Evolutionary conservation across 305 asterid genomes (phyloP).

Genomic region (Solanum hybrid): DNA sequence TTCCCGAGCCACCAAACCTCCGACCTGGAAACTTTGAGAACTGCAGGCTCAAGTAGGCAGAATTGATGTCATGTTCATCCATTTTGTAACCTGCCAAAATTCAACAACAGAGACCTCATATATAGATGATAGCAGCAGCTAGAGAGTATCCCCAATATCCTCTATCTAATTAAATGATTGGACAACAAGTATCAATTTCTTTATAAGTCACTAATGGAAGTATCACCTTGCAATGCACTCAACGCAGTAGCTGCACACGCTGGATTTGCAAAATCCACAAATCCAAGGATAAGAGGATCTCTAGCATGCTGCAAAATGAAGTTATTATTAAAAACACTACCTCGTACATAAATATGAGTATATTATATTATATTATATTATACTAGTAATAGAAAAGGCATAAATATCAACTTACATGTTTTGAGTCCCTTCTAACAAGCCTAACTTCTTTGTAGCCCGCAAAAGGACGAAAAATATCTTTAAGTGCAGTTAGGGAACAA

Average conservation of each 20-base stretch:
- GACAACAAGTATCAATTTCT: too few species aligned
- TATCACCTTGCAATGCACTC: slow-evolving; percentile 41
- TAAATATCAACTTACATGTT: slow-evolving; percentile 20
- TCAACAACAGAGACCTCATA: neutral
- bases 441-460: slow-evolving; percentile 54
- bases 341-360: neutral
- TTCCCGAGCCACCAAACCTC: slow-evolving; percentile 24
- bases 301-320: slow-evolving; percentile 36
- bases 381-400: neutral
- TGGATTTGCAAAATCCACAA: slow-evolving; percentile 39
- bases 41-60: slow-evolving; percentile 31
- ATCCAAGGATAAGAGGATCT: slow-evolving; percentile 40
- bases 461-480: slow-evolving; percentile 45
- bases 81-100: slow-evolving; percentile 35
- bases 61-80: slow-evolving; percentile 28
- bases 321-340: neutral
- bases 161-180: too few species aligned
- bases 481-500: slow-evolving; percentile 18
- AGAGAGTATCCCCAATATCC: neutral
- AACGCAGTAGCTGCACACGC: slow-evolving; percentile 50
- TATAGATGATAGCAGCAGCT: neutral
- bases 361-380: neutral
- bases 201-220: neutral
- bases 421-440: slow-evolving; percentile 38
- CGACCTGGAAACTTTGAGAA: slow-evolving; percentile 46